Conservation (phyloP, 371 early-diverging fungal genomes). For the Mortierella sp. region DNA sequence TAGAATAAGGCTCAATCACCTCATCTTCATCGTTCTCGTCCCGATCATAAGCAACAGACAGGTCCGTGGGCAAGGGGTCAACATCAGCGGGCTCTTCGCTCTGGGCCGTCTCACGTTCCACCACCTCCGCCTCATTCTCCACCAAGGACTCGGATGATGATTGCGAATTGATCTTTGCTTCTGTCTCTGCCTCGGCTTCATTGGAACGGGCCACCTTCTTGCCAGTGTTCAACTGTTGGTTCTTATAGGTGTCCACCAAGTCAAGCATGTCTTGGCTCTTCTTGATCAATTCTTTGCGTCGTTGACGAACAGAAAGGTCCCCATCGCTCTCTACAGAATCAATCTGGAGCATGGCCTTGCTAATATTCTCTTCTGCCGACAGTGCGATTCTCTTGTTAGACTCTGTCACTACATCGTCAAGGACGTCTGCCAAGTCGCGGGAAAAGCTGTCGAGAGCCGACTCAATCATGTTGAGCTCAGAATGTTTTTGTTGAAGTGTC, state of each 20-base stretch:
- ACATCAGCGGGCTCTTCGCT: slow-evolving; percentile 24
- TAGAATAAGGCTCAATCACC: slow-evolving; percentile 21
- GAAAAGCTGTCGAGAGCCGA: slow-evolving; percentile 41
- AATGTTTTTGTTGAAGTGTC: slow-evolving; percentile 35
- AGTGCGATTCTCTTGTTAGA: slow-evolving; percentile 29
- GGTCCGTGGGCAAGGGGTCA: slow-evolving; percentile 5
- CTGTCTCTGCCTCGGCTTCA: too few species aligned
- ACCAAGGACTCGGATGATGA: background rate
- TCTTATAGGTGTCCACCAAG: slow-evolving; percentile 31
- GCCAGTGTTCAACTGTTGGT: slow-evolving; percentile 21
- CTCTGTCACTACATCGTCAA: background rate
- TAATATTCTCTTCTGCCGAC: slow-evolving; percentile 29
- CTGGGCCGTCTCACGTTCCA: too few species aligned
- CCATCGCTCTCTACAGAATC: slow-evolving; percentile 46
- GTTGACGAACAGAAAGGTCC: slow-evolving; percentile 35
- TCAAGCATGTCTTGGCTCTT: slow-evolving; percentile 47
- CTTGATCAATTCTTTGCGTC: slow-evolving; percentile 46
- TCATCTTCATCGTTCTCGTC: slow-evolving; percentile 16
- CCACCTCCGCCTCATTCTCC: slow-evolving; percentile 4
- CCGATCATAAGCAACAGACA: background rate
- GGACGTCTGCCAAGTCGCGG: slow-evolving; percentile 15
- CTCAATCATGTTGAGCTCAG: slow-evolving; percentile 43
- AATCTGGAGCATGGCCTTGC: slow-evolving; percentile 40
- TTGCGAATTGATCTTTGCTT: background rate
- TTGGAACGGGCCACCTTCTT: slow-evolving; percentile 24